These are phyloP conservation scores for Didymella lethalis DNA, from an alignment of 2,329 filamentous ascomycete species.

Conservation along the genomic window DNA sequence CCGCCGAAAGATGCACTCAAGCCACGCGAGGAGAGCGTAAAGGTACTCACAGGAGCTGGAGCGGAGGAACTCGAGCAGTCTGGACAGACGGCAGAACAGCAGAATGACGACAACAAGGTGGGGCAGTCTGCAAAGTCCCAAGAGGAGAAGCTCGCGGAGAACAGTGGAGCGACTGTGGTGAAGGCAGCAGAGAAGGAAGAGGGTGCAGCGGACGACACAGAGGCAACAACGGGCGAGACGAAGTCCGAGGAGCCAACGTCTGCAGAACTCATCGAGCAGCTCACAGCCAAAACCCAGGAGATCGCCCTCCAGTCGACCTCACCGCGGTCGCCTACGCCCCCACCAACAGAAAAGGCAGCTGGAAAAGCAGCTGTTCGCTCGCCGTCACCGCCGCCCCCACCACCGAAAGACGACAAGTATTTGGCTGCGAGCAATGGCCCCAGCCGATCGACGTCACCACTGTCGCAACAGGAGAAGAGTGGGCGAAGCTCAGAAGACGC, in stretches of 20 bases:
- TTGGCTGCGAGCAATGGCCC: conserved; percentile 53
- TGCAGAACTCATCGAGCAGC: conserved; percentile 27
- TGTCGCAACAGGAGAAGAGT: conserved; percentile 49
- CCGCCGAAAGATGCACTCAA: conserved; percentile 29
- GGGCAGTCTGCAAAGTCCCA: conserved; percentile 28
- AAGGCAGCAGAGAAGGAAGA: neutral
- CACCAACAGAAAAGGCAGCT: conserved; percentile 30
- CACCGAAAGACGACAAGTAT: conserved; percentile 62
- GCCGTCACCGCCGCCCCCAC: conserved; percentile 57
- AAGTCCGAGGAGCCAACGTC: conserved; percentile 11
- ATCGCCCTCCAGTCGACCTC: conserved; percentile 29
- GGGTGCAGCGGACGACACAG: neutral
- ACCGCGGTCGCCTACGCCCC: conserved; percentile 22
- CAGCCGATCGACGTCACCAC: conserved; percentile 48
- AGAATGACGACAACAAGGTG: conserved; percentile 26
- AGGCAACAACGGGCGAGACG: neutral
- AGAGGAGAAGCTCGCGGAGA: neutral
- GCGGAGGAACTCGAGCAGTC: conserved; percentile 4
- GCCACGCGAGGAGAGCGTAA: conserved; percentile 14
- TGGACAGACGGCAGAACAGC: neutral
- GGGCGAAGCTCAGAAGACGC: conserved; percentile 49
- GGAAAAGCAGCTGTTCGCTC: conserved; percentile 44
- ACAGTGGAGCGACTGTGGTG: neutral
- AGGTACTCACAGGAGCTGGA: neutral
- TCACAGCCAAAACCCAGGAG: conserved; percentile 30